phyloP scores from a whole-genome alignment of 2,329 filamentous ascomycete species.

The Xylaria polymorpha region DNA sequence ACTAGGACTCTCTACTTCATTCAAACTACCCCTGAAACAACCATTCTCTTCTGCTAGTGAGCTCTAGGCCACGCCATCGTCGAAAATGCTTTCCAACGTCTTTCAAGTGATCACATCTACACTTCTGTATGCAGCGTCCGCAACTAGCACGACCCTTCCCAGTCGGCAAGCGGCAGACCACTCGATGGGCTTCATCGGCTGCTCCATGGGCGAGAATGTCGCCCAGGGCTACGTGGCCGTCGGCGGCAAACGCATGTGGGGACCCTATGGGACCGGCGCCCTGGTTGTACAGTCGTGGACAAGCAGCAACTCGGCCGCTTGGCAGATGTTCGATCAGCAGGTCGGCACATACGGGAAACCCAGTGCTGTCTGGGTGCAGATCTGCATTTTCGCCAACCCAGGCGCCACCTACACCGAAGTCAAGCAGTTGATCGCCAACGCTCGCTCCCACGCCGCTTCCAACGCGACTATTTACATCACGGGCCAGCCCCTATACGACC shows the following conservation, averaged over 20 bases:
- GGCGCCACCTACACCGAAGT: constrained; percentile 49
- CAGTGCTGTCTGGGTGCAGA: constrained; percentile 46
- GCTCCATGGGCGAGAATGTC: constrained; percentile 49
- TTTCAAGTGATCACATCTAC: neutral
- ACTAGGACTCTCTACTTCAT: neutral
- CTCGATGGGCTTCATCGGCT: constrained; percentile 49
- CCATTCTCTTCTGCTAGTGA: neutral
- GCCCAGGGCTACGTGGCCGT: constrained; percentile 47
- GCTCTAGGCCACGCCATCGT: neutral
- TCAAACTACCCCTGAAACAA: neutral
- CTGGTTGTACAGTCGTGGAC: constrained; percentile 50
- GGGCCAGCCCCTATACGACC: constrained; percentile 48
- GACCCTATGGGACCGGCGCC: constrained; percentile 46
- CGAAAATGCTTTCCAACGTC: constrained; percentile 16
- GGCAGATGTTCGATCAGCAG: constrained; percentile 46
- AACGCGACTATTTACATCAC: constrained; percentile 48
- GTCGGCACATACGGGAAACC: constrained; percentile 43
- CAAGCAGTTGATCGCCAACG: constrained; percentile 47
- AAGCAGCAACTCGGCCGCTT: constrained; percentile 42
- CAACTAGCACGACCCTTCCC: neutral
- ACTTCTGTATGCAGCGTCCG: neutral
- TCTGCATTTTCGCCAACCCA: constrained; percentile 49
- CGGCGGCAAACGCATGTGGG: constrained; percentile 47
- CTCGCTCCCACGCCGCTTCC: constrained; percentile 45
- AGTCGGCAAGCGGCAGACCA: constrained; percentile 28